phyloP scores from a whole-genome alignment of 441 rosid species.

The Aleurites moluccanus region DNA sequence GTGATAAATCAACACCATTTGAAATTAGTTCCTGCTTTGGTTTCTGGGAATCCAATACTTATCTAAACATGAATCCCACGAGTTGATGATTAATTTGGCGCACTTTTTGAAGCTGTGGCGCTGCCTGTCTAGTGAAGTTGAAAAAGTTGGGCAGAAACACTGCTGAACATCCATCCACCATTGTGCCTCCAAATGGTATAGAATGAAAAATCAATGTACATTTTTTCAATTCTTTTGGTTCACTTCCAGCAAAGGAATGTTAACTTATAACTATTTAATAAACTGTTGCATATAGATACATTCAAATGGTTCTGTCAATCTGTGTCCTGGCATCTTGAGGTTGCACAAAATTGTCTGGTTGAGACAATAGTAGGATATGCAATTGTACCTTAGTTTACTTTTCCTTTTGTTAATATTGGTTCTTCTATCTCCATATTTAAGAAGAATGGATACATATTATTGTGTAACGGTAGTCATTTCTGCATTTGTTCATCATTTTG shows the following conservation, averaged over 20 bases:
- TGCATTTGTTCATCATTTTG: too few species aligned
- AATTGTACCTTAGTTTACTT: neutral
- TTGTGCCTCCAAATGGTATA: slow-evolving; percentile 5
- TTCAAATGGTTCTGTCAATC: neutral
- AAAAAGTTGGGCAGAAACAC: slow-evolving; percentile 3
- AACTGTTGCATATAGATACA: slow-evolving; percentile 4
- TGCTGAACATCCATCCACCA: neutral
- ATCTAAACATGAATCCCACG: slow-evolving; percentile 17
- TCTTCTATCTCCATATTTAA: neutral
- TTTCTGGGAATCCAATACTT: slow-evolving; percentile 15
- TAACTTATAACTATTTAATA: neutral
- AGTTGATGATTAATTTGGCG: slow-evolving; percentile 15
- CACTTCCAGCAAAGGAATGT: slow-evolving; percentile 17
- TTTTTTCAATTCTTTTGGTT: slow-evolving; percentile 21
- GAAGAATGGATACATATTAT: neutral
- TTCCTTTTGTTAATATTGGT: neutral
- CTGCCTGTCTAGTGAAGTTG: neutral
- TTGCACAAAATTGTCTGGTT: neutral
- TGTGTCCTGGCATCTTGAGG: neutral
- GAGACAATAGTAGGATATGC: neutral
- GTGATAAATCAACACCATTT: slow-evolving; percentile 31
- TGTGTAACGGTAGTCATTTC: neutral
- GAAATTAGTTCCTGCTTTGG: slow-evolving; percentile 17
- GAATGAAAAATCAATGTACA: slow-evolving; percentile 27
- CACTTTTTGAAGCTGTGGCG: neutral